Evolutionary conservation across 2,329 filamentous ascomycete genomes (phyloP), one percentile per base, ranked within the genome.

Genomic region (Fusarium concolor): DNA sequence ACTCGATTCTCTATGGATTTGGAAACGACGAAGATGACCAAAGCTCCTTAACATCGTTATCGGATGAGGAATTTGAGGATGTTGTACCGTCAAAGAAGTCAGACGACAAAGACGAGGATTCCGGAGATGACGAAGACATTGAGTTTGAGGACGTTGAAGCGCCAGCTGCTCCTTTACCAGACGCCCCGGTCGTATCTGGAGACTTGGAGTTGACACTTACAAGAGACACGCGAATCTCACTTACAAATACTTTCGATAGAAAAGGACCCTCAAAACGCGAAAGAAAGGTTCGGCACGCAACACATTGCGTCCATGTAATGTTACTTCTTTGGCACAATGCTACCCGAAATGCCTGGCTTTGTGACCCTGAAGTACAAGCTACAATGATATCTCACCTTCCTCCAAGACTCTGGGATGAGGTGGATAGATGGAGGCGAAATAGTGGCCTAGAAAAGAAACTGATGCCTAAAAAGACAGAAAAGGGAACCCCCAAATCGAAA

Each of bases 281-380:
- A 75, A 88, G 93, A 51, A 87, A 89, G 62, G 91, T 95, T 56
- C 87, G 96, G 26, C 86, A 90, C 33, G 85, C 89, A 5, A 94
- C 93, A 1, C 96, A 99, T 78, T 92, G 92, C 71, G 85, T 97
- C 70, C 96, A 99, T 78, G 94, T 98, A 3, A 90, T 96, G 76
- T 87, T 89, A 52, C 82, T 99, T 17, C 85, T 99, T 62, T 97
- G 91, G 85, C 94, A 98, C 76, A 98, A 98, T 75, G 87, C 92
- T 1, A 79, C 96, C 15, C 88, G 92, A 41, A 97, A 98, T 76
- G 84, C 88, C 0, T 98, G 95, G 90, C 80, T 94, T 20, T 92
- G 92, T 70, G 92, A 98, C 72, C 78, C 85, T 5, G 87, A 92
- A 65, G 84, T 96, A 1, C 92, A 96, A 65, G 88, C 89, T 12